Evolutionary conservation across 805 yeast genomes (phyloP).

Genomic region (Jamesozyma lodderae): DNA sequence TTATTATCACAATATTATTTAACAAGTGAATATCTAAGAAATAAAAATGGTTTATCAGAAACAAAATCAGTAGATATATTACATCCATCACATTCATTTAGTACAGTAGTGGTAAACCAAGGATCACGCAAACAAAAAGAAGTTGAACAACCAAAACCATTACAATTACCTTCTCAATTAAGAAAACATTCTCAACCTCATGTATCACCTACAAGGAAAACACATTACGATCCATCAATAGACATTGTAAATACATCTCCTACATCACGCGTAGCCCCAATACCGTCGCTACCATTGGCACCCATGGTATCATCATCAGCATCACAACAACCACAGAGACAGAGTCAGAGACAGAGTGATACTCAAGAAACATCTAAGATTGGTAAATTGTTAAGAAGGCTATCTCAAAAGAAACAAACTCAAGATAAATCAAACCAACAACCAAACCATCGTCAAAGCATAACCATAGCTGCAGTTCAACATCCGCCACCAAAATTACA

Average conservation of each 20-base stretch:
- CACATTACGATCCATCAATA: conserved; percentile 7
- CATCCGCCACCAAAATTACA: neutral
- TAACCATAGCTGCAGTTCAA: neutral
- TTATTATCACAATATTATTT: conserved; percentile 75
- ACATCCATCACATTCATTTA: neutral
- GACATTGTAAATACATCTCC: neutral
- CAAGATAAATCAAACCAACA: neutral
- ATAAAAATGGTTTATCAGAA: neutral
- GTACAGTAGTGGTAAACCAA: too few relatives aligned
- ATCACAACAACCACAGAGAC: too few relatives aligned
- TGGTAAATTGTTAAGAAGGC: too few relatives aligned
- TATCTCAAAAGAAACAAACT: too few relatives aligned
- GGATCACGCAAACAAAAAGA: neutral
- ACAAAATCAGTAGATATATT: neutral
- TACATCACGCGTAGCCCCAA: neutral
- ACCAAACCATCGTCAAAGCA: neutral
- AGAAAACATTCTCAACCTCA: conserved; percentile 40
- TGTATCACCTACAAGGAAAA: conserved; percentile 36
- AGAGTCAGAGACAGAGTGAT: too few relatives aligned
- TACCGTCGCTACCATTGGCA: neutral
- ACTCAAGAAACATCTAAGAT: too few relatives aligned
- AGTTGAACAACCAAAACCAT: neutral
- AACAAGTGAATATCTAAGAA: conserved; percentile 73
- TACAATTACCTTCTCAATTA: conserved; percentile 29
- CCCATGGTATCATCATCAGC: too few relatives aligned